Percentiles rank a stretch among this genome's conserved stretches.
These are phyloP conservation scores for Boletus reticuloceps DNA, from an alignment of 768 basidiomycete species.

Conservation along the genomic window DNA sequence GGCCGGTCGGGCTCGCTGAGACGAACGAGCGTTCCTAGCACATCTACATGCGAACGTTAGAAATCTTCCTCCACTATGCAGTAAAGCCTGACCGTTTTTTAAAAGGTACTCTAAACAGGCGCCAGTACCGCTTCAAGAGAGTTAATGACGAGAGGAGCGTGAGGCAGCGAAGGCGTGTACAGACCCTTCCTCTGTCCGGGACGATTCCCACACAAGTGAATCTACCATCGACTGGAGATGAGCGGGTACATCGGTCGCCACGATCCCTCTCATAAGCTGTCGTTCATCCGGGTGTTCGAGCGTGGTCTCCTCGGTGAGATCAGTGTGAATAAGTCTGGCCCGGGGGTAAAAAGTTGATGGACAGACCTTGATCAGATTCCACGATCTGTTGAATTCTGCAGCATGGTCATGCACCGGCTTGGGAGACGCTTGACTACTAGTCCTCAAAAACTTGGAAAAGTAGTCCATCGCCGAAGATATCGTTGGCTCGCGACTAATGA, in stretches of 20 bases:
- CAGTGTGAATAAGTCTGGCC: conserved; percentile 2
- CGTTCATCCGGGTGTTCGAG: conserved; percentile 88
- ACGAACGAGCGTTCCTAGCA: conserved; percentile 79
- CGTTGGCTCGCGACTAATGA: neutral
- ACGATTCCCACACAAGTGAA: conserved; percentile 81
- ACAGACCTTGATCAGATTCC: conserved; percentile 68
- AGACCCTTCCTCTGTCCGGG: conserved; percentile 83
- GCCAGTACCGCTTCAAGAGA: conserved; percentile 66
- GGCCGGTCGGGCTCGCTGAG: conserved; percentile 85
- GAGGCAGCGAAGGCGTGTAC: conserved; percentile 29
- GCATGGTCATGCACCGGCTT: conserved; percentile 64
- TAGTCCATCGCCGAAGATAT: conserved; percentile 60
- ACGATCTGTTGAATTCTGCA: conserved; percentile 72
- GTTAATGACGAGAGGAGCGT: conserved; percentile 6
- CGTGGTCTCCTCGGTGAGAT: conserved; percentile 54
- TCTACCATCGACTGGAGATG: conserved; percentile 81
- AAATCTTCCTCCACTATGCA: neutral
- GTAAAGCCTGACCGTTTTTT: conserved; percentile 63
- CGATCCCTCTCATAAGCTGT: conserved; percentile 78
- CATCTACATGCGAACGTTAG: conserved; percentile 46
- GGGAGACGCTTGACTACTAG: conserved; percentile 38
- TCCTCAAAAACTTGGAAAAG: conserved; percentile 74
- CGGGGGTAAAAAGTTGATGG: neutral
- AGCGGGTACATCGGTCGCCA: conserved; percentile 75
- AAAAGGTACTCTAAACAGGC: conserved; percentile 88